Conservation (phyloP, 1,139 yeast genomes). For the Sugiyamaella japonica region DNA sequence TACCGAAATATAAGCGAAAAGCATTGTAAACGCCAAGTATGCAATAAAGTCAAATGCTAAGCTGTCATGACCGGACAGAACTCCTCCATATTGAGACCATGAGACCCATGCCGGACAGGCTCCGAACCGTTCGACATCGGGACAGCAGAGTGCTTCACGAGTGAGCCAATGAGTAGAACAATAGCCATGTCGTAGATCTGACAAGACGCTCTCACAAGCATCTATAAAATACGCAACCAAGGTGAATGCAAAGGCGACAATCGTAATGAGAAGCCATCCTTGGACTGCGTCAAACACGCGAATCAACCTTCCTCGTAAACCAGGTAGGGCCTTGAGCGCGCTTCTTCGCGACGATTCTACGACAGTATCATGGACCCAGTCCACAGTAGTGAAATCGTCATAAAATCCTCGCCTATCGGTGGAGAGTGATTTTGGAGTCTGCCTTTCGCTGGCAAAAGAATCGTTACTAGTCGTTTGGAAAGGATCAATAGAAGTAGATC, state of each 20-base stretch:
- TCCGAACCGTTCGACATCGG: slow-evolving; percentile 24
- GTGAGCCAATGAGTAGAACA: slow-evolving; percentile 51
- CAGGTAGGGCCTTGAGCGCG: slow-evolving; percentile 42
- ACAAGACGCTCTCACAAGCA: slow-evolving; percentile 51
- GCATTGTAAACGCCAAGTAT: slow-evolving; percentile 47
- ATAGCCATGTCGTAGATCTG: slow-evolving; percentile 57
- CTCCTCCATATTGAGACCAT: slow-evolving; percentile 44
- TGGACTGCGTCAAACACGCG: slow-evolving; percentile 41
- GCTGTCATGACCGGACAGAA: slow-evolving; percentile 10
- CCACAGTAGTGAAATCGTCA: slow-evolving; percentile 69
- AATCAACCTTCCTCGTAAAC: slow-evolving; percentile 39
- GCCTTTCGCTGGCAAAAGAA: background rate
- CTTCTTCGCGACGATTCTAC: slow-evolving; percentile 51
- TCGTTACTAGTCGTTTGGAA: background rate
- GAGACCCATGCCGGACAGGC: slow-evolving; percentile 49
- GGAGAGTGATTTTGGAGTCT: background rate
- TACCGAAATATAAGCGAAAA: slow-evolving; percentile 51
- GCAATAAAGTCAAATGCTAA: slow-evolving; percentile 42
- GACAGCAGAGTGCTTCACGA: slow-evolving; percentile 51
- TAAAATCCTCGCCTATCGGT: slow-evolving; percentile 36
- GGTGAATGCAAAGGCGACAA: slow-evolving; percentile 53
- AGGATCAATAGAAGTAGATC: background rate
- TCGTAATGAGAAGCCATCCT: slow-evolving; percentile 54
- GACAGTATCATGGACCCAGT: slow-evolving; percentile 59
- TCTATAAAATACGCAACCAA: slow-evolving; percentile 55